Percentiles rank a stretch among this genome's conserved stretches.
phyloP scores from a whole-genome alignment of 179 eudicot genomes.

The Beta lomatogona region DNA sequence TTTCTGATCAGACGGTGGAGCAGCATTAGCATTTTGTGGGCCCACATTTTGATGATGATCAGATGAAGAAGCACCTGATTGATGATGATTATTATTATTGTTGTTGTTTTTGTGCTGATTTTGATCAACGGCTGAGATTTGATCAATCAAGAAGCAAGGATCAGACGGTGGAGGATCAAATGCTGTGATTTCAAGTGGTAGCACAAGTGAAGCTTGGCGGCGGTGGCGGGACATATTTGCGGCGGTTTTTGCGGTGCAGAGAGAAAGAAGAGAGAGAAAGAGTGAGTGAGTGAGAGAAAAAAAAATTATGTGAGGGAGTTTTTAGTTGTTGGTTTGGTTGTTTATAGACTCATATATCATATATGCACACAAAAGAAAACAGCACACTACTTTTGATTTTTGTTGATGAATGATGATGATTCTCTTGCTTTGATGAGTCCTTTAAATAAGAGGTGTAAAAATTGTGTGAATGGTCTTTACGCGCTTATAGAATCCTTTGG shows the following conservation, averaged over 20 bases:
- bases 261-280: background rate
- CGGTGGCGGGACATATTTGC: slow-evolving; percentile 38
- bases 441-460: slow-evolving; percentile 15
- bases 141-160: background rate
- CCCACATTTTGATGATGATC: slow-evolving; percentile 1
- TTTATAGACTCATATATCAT: too few relatives aligned
- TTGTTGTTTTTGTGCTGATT: background rate
- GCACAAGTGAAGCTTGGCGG: slow-evolving; percentile 29
- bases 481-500: slow-evolving; percentile 15
- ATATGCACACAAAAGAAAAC: too few relatives aligned
- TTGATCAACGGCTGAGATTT: slow-evolving; percentile 4
- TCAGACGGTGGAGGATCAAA: slow-evolving; percentile 22
- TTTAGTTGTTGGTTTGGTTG: background rate
- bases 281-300: too few relatives aligned
- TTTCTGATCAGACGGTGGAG: background rate
- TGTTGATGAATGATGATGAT: too few relatives aligned
- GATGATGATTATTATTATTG: background rate
- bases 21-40: background rate
- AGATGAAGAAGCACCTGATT: background rate
- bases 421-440: background rate
- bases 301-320: background rate
- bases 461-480: background rate
- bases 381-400: too few relatives aligned
- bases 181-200: slow-evolving; percentile 9
- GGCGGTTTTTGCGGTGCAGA: slow-evolving; percentile 18